These are phyloP conservation scores for Ascosphaera apis DNA, from an alignment of 2,329 filamentous ascomycete species.

Conservation along the genomic window DNA sequence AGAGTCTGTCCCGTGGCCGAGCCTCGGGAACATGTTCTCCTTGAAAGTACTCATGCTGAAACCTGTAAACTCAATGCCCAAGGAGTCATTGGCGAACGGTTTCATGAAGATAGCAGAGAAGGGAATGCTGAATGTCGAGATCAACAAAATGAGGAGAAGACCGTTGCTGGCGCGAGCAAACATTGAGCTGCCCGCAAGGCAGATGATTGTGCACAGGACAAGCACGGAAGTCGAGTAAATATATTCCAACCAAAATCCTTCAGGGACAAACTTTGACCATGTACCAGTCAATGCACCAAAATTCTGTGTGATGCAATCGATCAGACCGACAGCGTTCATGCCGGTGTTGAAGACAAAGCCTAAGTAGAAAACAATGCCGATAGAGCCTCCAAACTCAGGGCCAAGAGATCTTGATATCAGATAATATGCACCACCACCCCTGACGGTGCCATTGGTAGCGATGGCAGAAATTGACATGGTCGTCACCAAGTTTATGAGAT, in stretches of 20 bases:
- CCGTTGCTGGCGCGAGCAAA: slow-evolving; percentile 65
- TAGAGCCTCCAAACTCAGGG: slow-evolving; percentile 72
- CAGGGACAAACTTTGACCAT: slow-evolving; percentile 36
- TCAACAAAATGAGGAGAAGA: slow-evolving; percentile 43
- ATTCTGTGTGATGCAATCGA: slow-evolving; percentile 61
- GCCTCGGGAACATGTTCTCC: slow-evolving; percentile 48
- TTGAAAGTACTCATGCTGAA: slow-evolving; percentile 45
- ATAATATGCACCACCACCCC: slow-evolving; percentile 72
- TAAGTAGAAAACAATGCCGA: slow-evolving; percentile 73
- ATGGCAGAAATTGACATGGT: slow-evolving; percentile 73
- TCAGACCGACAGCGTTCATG: slow-evolving; percentile 66
- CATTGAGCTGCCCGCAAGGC: slow-evolving; percentile 54
- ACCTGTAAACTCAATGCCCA: slow-evolving; percentile 56
- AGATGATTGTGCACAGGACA: slow-evolving; percentile 48
- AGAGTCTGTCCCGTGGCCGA: slow-evolving; percentile 38
- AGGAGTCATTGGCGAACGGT: slow-evolving; percentile 40
- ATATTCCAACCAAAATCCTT: slow-evolving; percentile 57
- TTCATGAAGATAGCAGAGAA: slow-evolving; percentile 45
- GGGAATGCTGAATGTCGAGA: slow-evolving; percentile 62
- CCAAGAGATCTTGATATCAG: slow-evolving; percentile 68
- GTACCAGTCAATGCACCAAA: slow-evolving; percentile 36
- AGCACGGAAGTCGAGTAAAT: slow-evolving; percentile 51
- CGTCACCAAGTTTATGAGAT: slow-evolving; percentile 60
- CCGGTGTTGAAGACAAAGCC: slow-evolving; percentile 73
- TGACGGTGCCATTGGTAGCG: slow-evolving; percentile 71